Base-by-base conservation (phyloP, 257 asterid species). In the Marsdenia floribunda region DNA sequence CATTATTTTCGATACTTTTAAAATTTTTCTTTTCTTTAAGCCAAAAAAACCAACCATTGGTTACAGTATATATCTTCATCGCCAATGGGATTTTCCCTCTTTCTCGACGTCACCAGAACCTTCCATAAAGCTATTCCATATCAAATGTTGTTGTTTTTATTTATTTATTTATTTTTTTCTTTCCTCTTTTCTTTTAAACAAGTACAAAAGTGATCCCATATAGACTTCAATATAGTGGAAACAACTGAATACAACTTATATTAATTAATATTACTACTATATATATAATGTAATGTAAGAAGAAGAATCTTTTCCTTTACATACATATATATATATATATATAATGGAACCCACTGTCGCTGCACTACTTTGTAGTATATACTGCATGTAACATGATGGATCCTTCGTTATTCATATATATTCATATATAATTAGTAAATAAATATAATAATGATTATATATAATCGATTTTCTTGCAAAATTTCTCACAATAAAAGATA, bases 361-460 rank as follows among this genome's bases (percentile, higher is more conserved):
- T 78, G 71, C 77, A 78, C 78, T 83, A 77, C 78, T 83, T 82
- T 11, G 12, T 54, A 21, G 81, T 81, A 76, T 83, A 7, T 82
- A 81, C 71, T 84, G 88, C 91, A 83, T 81, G 86, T 77, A 85
- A 86, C 91, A 80, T 85, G 93, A 85, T 82, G 57, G 57, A 52
- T 52, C 78, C 60, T 75, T 71, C 64, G 16, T 75, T 65, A 47
- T 60, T 75, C 40, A 59, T 80, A 67, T 73, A 46, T 13, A 44
- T 58, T 59, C 37, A 42, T 44, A 26, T 35, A 58, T 50, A 6
- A 11, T 11, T 37, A 65, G 35, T 33, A 63, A 29, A 33, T 22
- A 11, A 63, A n/a, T 61, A 14, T 29, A 13, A 3, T 29, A 63
- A 33, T 63, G 15, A 63, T 37, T 71, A 18, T 57, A 52, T 50